These are phyloP conservation scores for Poronia punctata DNA, from an alignment of 495 filamentous ascomycete species.

Conservation along the genomic window DNA sequence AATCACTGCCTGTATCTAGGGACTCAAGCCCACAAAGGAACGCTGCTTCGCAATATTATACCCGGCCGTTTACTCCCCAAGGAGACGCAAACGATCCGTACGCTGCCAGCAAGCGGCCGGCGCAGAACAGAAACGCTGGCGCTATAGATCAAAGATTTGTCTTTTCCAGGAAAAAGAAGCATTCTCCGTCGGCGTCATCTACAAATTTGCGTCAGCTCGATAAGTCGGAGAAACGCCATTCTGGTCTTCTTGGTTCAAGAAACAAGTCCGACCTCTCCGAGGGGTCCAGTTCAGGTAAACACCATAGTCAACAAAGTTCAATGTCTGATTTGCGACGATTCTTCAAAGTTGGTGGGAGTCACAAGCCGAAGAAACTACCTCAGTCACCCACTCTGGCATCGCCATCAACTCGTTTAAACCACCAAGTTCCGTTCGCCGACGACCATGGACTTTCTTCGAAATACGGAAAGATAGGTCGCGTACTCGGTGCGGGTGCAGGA, in stretches of 20 bases:
- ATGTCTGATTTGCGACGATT: slow-evolving; percentile 95
- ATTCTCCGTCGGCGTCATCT: slow-evolving; percentile 38
- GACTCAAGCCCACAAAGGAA: slow-evolving; percentile 58
- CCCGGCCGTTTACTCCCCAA: slow-evolving; percentile 66
- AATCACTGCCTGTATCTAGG: slow-evolving; percentile 60
- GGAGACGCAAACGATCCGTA: slow-evolving; percentile 87
- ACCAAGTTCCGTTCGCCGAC: slow-evolving; percentile 84
- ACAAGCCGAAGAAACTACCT: slow-evolving; percentile 55
- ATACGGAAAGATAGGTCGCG: slow-evolving; percentile 91
- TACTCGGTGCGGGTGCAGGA: slow-evolving; percentile 88
- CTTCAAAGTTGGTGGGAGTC: slow-evolving; percentile 61
- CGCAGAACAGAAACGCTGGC: slow-evolving; percentile 59
- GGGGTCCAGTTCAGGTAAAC: slow-evolving; percentile 43
- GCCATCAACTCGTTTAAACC: slow-evolving; percentile 49
- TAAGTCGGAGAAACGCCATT: slow-evolving; percentile 42
- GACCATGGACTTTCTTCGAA: slow-evolving; percentile 86
- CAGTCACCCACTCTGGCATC: slow-evolving; percentile 52
- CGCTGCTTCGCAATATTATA: slow-evolving; percentile 50
- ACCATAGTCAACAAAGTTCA: slow-evolving; percentile 63
- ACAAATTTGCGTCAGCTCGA: slow-evolving; percentile 31
- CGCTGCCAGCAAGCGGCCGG: slow-evolving; percentile 70
- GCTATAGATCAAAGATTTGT: slow-evolving; percentile 78
- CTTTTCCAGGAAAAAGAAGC: slow-evolving; percentile 54
- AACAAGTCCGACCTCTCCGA: slow-evolving; percentile 23
- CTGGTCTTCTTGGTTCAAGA: slow-evolving; percentile 27